phyloP scores from a whole-genome alignment of 192 early-diverging fungal species.

The Jimgerdemannia flammicorona region DNA sequence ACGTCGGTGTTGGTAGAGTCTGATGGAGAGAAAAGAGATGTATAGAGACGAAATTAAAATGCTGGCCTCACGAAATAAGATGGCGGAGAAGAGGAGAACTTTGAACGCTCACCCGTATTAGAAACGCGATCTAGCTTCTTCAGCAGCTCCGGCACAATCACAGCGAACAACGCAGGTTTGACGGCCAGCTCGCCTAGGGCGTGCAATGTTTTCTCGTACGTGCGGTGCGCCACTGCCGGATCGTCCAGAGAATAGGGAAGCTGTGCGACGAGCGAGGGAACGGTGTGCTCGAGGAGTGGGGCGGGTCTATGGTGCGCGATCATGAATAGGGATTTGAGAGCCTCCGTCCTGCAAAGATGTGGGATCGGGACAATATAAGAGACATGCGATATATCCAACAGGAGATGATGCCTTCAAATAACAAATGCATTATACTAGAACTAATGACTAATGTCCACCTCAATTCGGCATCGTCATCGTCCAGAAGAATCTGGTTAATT shows the following conservation, averaged over 20 bases:
- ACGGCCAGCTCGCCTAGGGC: slow-evolving; percentile 39
- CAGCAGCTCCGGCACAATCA: slow-evolving; percentile 36
- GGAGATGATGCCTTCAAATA: no score
- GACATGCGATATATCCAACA: background rate
- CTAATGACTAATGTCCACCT: slow-evolving; percentile 21
- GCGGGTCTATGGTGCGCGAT: slow-evolving; percentile 37
- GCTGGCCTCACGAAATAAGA: background rate
- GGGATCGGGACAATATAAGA: background rate
- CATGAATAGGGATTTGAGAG: slow-evolving; percentile 42
- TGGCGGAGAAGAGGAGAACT: background rate
- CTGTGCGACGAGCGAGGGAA: slow-evolving; percentile 49
- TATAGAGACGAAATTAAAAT: background rate
- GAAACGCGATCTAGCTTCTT: slow-evolving; percentile 43
- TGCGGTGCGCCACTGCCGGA: slow-evolving; percentile 20
- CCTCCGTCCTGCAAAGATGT: slow-evolving; percentile 31
- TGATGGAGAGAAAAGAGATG: background rate
- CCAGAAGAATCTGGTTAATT: slow-evolving; percentile 43
- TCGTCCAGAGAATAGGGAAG: slow-evolving; percentile 43
- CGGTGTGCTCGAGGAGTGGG: slow-evolving; percentile 42
- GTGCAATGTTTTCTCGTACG: slow-evolving; percentile 37
- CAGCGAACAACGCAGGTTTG: slow-evolving; percentile 43
- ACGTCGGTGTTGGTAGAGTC: slow-evolving; percentile 13
- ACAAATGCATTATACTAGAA: no score
- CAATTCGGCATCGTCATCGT: slow-evolving; percentile 46
- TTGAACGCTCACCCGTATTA: slow-evolving; percentile 7